Base-by-base conservation (phyloP, 2,329 filamentous ascomycete genomes). In the Intubia oerlemansii region DNA sequence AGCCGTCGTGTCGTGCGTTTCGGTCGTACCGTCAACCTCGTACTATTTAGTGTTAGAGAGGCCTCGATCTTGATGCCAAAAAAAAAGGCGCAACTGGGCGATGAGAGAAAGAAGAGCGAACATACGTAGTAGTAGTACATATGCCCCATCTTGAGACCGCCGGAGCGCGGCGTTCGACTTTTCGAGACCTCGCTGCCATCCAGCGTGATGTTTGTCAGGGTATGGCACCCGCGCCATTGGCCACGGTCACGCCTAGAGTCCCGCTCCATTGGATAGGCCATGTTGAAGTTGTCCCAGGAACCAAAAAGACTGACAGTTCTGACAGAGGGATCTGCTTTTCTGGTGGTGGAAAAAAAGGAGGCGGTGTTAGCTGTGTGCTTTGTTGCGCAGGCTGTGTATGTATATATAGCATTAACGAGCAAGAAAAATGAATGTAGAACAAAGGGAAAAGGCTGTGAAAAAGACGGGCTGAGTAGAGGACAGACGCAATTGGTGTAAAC, bases 51-150 rank as follows among this genome's bases (percentile, higher is more conserved):
- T 29, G 38, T 51, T 29, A 26, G 25, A 5, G n/a, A 19, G 5
- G 16, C n/a, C 5, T 5, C 5, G 11, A 13, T 13, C 28, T 13
- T 5, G 16, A 19, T 11, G 27, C 17, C 7, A 19, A 10, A 14
- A 7, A 13, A 13, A 27, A 19, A 29, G 17, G 16, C 27, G 26
- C 25, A 18, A 17, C 29, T 12, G 23, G 35, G 20, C n/a, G 28
- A 29, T 19, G 25, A 20, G 21, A 27, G 21, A 26, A 24, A 17
- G 23, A 28, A 29, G 17, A 31, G 21, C 8, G 10, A 25, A 61
- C 77, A 53, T 57, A 90, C 81, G 53, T 88, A 93, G 58, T 91
- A 95, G 63, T 85, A 93, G 51, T 93, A 93, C 11, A 75, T 88
- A 34, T 76, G 70, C 25, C 84, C 84, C 78, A 92, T 92, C 50